Evolutionary conservation across 2,329 filamentous ascomycete genomes (phyloP).

Genomic region (Claviceps humidiphila): DNA sequence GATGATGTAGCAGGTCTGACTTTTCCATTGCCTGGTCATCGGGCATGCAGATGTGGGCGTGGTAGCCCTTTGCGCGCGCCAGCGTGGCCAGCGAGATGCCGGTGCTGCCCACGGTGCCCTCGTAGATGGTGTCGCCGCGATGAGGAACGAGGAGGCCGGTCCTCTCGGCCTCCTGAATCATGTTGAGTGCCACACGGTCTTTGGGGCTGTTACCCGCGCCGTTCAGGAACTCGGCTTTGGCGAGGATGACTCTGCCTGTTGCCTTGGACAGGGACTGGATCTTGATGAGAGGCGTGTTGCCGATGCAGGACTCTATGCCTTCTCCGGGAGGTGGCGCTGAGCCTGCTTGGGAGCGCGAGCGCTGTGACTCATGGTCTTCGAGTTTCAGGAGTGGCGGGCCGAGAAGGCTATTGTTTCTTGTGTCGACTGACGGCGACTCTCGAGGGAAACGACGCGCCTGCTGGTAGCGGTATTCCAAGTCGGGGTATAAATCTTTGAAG

Average conservation of each 20-base stretch:
- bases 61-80: constrained; percentile 76
- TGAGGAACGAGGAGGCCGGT: constrained; percentile 62
- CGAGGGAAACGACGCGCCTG: constrained; percentile 18
- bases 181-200: constrained; percentile 82
- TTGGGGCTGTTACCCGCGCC: constrained; percentile 90
- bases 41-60: constrained; percentile 94
- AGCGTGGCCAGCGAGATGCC: constrained; percentile 89
- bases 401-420: constrained; percentile 33
- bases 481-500: constrained; percentile 68
- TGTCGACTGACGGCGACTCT: constrained; percentile 7
- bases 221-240: constrained; percentile 93
- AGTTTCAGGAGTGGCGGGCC: constrained; percentile 33
- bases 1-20: constrained; percentile 71
- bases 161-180: constrained; percentile 73
- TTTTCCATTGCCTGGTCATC: constrained; percentile 84
- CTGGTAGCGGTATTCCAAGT: constrained; percentile 54
- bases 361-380: constrained; percentile 37
- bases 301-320: constrained; percentile 85
- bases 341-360: neutral
- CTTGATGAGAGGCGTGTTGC: constrained; percentile 78
- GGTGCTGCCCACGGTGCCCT: constrained; percentile 92
- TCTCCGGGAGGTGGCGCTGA: constrained; percentile 25
- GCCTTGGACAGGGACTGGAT: constrained; percentile 76
- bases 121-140: constrained; percentile 88
- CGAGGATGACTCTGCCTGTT: constrained; percentile 80